Evolutionary conservation across 345 rosid genomes (phyloP).

Genomic region (Acer saccharum): DNA sequence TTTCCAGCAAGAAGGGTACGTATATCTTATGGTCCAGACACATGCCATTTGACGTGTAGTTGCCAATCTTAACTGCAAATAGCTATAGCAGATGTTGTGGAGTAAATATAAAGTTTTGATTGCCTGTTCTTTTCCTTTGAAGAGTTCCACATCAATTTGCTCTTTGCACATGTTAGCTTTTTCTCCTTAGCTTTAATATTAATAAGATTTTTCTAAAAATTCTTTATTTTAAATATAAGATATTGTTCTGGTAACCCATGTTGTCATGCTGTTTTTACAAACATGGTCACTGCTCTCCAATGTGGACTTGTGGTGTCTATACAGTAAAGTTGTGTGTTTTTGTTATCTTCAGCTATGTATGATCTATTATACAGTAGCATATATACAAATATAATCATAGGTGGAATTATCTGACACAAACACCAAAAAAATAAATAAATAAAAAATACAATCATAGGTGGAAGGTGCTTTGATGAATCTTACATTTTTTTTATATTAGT

Average conservation of each 20-base stretch:
- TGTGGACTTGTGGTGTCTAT: neutral
- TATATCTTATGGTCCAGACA: conserved; percentile 1
- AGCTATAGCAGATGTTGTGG: neutral
- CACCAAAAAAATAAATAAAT: too few relatives aligned
- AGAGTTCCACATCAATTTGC: neutral
- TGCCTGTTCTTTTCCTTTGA: neutral
- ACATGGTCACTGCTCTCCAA: neutral
- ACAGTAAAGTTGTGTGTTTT: neutral
- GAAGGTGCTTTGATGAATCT: neutral
- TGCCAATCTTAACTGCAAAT: conserved; percentile 2
- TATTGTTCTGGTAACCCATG: neutral
- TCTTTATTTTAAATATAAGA: neutral
- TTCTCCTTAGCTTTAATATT: neutral
- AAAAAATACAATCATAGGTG: too few relatives aligned
- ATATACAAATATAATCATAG: too few relatives aligned
- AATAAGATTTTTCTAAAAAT: neutral
- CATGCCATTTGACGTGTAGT: conserved; percentile 14
- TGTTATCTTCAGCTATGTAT: too few relatives aligned
- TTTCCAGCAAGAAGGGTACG: conserved; percentile 70
- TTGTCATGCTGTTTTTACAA: neutral
- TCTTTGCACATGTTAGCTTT: neutral
- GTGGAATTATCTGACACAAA: too few relatives aligned
- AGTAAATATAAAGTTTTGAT: neutral
- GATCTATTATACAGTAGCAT: too few relatives aligned
- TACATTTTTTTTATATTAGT: too few relatives aligned